Conservation (phyloP, 306 rosid species). For the Inga laurina region DNA sequence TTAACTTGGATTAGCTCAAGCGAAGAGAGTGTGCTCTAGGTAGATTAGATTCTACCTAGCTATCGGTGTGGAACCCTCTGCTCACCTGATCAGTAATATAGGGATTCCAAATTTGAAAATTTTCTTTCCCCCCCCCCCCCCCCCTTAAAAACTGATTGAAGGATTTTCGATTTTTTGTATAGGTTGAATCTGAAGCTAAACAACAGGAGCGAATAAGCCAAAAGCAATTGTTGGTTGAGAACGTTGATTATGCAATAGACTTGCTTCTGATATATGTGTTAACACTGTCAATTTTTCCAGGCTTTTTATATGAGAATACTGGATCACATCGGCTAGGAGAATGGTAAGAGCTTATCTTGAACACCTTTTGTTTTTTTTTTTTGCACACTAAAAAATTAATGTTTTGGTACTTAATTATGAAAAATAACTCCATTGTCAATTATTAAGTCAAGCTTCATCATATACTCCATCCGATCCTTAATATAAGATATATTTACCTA, state of each 20-base stretch:
- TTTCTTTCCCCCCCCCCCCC: no score
- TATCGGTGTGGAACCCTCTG: no score
- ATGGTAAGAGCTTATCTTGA: slow-evolving; percentile 47
- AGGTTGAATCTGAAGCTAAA: slow-evolving; percentile 50
- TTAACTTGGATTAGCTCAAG: no score
- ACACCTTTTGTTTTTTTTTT: background rate
- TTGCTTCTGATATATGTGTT: slow-evolving; percentile 59
- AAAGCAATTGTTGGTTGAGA: slow-evolving; percentile 53
- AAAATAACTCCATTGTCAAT: background rate
- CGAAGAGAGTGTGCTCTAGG: no score
- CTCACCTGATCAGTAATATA: no score
- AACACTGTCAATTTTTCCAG: slow-evolving; percentile 84
- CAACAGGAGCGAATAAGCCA: slow-evolving; percentile 57
- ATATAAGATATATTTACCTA: no score
- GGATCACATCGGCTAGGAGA: slow-evolving; percentile 76
- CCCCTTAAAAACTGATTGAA: background rate
- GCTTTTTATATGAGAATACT: slow-evolving; percentile 83
- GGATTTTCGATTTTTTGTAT: background rate
- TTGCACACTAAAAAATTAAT: no score
- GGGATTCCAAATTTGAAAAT: no score
- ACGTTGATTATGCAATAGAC: slow-evolving; percentile 60
- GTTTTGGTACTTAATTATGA: background rate
- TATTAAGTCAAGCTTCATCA: background rate
- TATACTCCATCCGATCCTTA: background rate
- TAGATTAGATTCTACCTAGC: no score